Conservation (phyloP, 1,284 basidiomycete species). For the Phenoliferia sp. region DNA sequence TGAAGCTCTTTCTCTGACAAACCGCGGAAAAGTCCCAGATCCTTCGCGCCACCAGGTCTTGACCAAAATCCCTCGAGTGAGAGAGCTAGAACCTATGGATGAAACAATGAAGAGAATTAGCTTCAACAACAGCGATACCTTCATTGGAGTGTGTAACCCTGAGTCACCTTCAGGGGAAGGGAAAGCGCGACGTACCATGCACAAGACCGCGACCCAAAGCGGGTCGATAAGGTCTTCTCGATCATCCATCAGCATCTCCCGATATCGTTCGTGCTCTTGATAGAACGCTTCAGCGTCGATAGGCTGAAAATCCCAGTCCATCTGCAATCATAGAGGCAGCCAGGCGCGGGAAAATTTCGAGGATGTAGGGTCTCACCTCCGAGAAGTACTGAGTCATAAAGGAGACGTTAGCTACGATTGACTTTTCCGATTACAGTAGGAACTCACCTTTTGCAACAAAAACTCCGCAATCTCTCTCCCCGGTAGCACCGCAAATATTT, state of each 20-base stretch:
- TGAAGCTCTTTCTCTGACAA: conserved; percentile 24
- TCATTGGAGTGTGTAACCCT: neutral
- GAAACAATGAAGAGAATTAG: neutral
- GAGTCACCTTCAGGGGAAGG: neutral
- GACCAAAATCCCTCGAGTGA: conserved; percentile 32
- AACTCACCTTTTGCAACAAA: conserved; percentile 17
- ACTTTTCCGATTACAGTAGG: neutral
- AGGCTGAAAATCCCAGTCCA: conserved; percentile 30
- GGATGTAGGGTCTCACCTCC: neutral
- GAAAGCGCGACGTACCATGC: conserved; percentile 22
- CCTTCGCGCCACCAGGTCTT: conserved; percentile 18
- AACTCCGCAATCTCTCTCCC: conserved; percentile 21
- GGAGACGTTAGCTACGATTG: neutral
- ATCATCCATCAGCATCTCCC: conserved; percentile 25
- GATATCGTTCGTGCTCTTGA: conserved; percentile 24
- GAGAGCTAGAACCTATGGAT: conserved; percentile 28
- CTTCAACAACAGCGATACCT: neutral
- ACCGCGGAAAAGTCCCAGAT: conserved; percentile 26
- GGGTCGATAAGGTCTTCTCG: conserved; percentile 31
- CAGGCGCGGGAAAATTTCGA: neutral
- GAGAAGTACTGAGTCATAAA: conserved; percentile 11
- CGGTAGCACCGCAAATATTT: conserved; percentile 32
- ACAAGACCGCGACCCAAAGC: conserved; percentile 31
- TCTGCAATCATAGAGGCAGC: conserved; percentile 1
- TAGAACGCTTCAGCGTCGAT: conserved; percentile 29